phyloP scores from a whole-genome alignment of 495 filamentous ascomycete species.

The Friedmanniomyces simplex region DNA sequence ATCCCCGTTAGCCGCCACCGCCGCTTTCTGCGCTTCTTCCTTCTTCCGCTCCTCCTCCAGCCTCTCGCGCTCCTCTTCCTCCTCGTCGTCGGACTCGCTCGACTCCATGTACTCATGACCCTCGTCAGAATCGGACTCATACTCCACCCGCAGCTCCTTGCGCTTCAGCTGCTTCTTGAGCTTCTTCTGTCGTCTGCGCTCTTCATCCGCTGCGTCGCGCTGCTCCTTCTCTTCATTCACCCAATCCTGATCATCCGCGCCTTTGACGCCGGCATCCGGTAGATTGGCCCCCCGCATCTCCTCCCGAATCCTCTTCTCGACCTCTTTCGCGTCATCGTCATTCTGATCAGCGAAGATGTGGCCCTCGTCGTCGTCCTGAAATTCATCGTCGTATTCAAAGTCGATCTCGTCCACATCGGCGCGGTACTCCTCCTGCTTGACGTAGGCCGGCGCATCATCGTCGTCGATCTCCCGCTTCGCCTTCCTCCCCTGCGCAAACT shows the following conservation, averaged over 20 bases:
- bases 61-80: slow-evolving; percentile 38
- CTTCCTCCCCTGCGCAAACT: slow-evolving; percentile 39
- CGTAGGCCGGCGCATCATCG: slow-evolving; percentile 52
- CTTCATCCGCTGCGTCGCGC: slow-evolving; percentile 55
- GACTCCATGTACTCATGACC: slow-evolving; percentile 18
- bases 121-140: slow-evolving; percentile 46
- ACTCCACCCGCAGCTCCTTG: slow-evolving; percentile 74
- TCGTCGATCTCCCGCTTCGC: slow-evolving; percentile 33
- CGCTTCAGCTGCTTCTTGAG: slow-evolving; percentile 67
- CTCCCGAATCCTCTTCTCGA: slow-evolving; percentile 71
- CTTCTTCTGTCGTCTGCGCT: slow-evolving; percentile 59
- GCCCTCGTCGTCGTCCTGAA: slow-evolving; percentile 85
- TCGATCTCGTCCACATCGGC: slow-evolving; percentile 36
- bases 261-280: slow-evolving; percentile 42
- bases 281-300: slow-evolving; percentile 81
- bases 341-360: slow-evolving; percentile 68
- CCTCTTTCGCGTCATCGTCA: slow-evolving; percentile 56
- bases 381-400: slow-evolving; percentile 36
- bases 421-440: slow-evolving; percentile 43
- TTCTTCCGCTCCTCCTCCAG: slow-evolving; percentile 64
- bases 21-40: slow-evolving; percentile 41
- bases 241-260: slow-evolving; percentile 67
- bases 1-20: slow-evolving; percentile 35
- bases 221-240: slow-evolving; percentile 66
- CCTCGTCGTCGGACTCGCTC: slow-evolving; percentile 30